Evolutionary conservation across 257 asterid genomes (phyloP), one percentile per base, ranked within the genome.

Genomic region (Nemophila menziesii): DNA sequence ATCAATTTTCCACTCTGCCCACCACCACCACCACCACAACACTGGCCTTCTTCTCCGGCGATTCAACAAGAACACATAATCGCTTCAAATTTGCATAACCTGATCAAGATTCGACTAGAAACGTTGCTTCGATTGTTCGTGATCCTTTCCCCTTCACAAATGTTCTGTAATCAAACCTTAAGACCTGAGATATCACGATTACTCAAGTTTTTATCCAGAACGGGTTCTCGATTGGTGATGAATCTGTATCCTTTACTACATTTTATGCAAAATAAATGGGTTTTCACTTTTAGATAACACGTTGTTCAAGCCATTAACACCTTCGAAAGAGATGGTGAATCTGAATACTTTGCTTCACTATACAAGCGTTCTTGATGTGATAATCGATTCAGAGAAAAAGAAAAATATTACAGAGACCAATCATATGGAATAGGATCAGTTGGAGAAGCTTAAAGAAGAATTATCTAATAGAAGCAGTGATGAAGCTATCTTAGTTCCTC

Each of bases 161-260:
- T 96, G 11, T 85, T 58, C 64, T 90, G 85, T 49, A 90, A 90
- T 22, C n/a, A n/a, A n/a, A n/a, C n/a, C n/a, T n/a, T n/a, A n/a
- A n/a, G n/a, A 61, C 60, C 92, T 0, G 66, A 79, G 20, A 37
- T 90, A 18, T 63, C 93, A 5, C 83, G 67, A 36, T 52, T 90
- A 47, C 60, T 85, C 70, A 79, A 62, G 40, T 90, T 90, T 43
- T 48, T 65, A 40, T 85, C 96, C 0, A 73, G 82, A 57, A 85
- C 96, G 7, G 72, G 72, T 48, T 90, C 99, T 2, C 99, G 94
- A n/a, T 39, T 90, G 68, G 85, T 90, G 99, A 85, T 90, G 99
- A 90, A 90, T 52, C 48, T 90, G 72, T 90, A 90, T 56, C 94
- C 99, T 64, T 90, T 81, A 65, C 82, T 81, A 46, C 96, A 85